Evolutionary conservation across 2,329 filamentous ascomycete species (phyloP).

Genomic region (Colletotrichum tofieldiae): DNA sequence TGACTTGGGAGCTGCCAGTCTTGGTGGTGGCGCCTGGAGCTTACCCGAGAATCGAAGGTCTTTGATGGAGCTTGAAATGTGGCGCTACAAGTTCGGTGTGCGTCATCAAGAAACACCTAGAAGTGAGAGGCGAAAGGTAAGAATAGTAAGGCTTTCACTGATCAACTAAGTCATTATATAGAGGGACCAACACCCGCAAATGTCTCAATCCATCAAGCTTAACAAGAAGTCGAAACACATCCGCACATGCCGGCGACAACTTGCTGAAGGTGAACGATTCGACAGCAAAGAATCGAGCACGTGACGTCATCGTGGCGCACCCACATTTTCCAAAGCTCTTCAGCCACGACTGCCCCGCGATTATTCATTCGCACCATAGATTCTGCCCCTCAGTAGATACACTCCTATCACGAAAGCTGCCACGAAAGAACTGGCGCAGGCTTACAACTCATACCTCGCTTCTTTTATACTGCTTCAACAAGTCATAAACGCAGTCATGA

Average conservation of each 20-base stretch:
- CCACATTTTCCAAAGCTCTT: conserved; percentile 7
- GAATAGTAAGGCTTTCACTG: background rate
- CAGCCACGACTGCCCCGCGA: conserved; percentile 44
- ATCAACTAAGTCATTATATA: background rate
- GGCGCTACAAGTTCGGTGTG: conserved; percentile 18
- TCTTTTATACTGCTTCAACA: background rate
- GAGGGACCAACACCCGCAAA: fast-evolving
- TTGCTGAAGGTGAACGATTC: background rate
- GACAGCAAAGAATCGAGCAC: background rate
- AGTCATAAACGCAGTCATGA: conserved; percentile 68
- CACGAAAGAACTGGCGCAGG: conserved; percentile 14
- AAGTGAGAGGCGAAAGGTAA: background rate
- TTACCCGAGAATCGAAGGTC: background rate
- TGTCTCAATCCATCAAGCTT: too few relatives aligned
- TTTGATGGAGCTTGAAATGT: conserved; percentile 13
- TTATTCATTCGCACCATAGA: conserved; percentile 32
- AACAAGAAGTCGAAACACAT: too few relatives aligned
- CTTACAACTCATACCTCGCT: background rate
- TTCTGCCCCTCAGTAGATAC: conserved; percentile 37
- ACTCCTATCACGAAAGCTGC: conserved; percentile 22
- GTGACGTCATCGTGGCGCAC: conserved; percentile 42
- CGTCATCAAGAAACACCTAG: conserved; percentile 1
- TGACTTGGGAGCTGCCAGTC: background rate
- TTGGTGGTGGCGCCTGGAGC: background rate
- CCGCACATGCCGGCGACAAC: background rate